phyloP scores from a whole-genome alignment of 75 land plant species.

The Picea sitchensis region DNA sequence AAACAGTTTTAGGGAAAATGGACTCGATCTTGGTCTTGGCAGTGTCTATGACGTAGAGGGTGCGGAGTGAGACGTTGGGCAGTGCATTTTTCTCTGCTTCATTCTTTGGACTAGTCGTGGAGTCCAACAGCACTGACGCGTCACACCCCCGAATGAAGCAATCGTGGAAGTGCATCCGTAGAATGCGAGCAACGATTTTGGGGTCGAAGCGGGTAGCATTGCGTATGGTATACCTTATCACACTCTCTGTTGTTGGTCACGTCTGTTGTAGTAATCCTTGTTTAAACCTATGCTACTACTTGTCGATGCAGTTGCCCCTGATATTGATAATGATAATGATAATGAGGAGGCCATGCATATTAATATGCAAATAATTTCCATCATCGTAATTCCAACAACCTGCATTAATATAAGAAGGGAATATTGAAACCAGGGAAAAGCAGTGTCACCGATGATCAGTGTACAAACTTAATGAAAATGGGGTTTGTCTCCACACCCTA shows the following conservation, averaged over 20 bases:
- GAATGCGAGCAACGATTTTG: slow-evolving; percentile 30
- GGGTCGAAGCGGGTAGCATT: slow-evolving; percentile 31
- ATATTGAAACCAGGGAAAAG: too few relatives aligned
- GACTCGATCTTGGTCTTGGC: slow-evolving; percentile 59
- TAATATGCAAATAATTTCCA: too few relatives aligned
- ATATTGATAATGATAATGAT: too few relatives aligned
- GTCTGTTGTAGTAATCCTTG: slow-evolving; percentile 28
- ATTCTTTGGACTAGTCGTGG: slow-evolving; percentile 17
- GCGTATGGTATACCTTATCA: slow-evolving; percentile 20
- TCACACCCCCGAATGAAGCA: slow-evolving; percentile 72
- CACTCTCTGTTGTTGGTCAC: slow-evolving; percentile 34
- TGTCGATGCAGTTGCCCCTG: too few relatives aligned
- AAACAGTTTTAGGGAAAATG: slow-evolving; percentile 66
- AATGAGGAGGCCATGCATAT: too few relatives aligned
- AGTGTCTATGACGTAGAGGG: slow-evolving; percentile 61
- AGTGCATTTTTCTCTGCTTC: slow-evolving; percentile 65
- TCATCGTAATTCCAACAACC: too few relatives aligned
- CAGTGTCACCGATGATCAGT: too few relatives aligned
- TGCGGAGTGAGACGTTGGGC: slow-evolving; percentile 57
- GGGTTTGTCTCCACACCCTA: too few relatives aligned
- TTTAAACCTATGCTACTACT: not conserved
- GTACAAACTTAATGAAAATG: too few relatives aligned
- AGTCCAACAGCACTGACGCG: slow-evolving; percentile 60
- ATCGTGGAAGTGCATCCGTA: slow-evolving; percentile 47
- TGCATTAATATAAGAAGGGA: too few relatives aligned